phyloP scores from a whole-genome alignment of 306 rosid genomes.

The Adenanthera pavonina region DNA sequence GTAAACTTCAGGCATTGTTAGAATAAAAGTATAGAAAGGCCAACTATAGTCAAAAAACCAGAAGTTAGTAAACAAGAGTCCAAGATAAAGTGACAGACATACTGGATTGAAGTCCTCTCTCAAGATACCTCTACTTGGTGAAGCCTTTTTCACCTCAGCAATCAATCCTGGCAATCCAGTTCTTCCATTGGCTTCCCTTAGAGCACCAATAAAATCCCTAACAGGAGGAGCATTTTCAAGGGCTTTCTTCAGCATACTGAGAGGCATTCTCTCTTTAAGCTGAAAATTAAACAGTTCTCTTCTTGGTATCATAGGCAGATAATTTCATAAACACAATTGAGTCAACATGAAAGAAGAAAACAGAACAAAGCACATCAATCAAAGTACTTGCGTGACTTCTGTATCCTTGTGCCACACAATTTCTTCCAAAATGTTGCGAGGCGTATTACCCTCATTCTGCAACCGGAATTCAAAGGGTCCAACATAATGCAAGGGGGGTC shows the following conservation, averaged over 20 bases:
- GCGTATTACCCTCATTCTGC: conserved; percentile 89
- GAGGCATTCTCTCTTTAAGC: conserved; percentile 77
- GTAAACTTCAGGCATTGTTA: neutral
- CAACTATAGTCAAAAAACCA: neutral
- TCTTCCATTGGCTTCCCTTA: conserved; percentile 69
- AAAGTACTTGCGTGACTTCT: conserved; percentile 70
- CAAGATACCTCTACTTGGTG: conserved; percentile 92
- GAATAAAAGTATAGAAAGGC: neutral
- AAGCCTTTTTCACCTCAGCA: conserved; percentile 98
- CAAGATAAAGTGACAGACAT: conserved; percentile 28
- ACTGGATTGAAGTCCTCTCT: conserved; percentile 95
- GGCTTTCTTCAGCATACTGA: conserved; percentile 59
- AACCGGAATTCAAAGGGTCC: conserved; percentile 93
- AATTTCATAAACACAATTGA: neutral
- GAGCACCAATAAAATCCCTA: conserved; percentile 86
- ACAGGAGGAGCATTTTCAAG: conserved; percentile 71
- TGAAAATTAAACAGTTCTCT: conserved; percentile 42
- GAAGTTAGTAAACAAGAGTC: conserved; percentile 39
- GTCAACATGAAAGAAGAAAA: conserved; percentile 11
- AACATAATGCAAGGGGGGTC: conserved; percentile 89
- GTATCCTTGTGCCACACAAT: conserved; percentile 88
- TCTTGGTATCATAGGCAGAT: conserved; percentile 4
- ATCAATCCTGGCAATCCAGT: conserved; percentile 89
- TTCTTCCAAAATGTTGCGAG: conserved; percentile 91
- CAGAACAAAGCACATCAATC: conserved; percentile 20